phyloP scores from a whole-genome alignment of 257 asterid species.

The Solanum phureja region DNA sequence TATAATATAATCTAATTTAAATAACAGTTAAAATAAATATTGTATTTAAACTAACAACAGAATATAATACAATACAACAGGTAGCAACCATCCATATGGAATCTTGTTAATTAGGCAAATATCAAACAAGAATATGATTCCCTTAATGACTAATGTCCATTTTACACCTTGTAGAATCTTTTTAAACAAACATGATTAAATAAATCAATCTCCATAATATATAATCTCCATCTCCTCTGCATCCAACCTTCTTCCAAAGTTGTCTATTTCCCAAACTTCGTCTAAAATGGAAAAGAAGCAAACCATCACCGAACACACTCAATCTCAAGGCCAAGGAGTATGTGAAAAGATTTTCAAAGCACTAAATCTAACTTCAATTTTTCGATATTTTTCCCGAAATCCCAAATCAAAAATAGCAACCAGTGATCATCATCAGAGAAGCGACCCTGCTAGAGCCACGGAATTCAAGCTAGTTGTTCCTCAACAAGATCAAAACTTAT shows the following conservation, averaged over 20 bases:
- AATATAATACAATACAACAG: not conserved
- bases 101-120: not conserved
- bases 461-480: not conserved
- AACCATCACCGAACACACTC: not conserved
- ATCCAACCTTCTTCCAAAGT: not conserved
- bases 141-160: not conserved
- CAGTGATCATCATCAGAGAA: not conserved
- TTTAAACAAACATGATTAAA: not conserved
- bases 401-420: not conserved
- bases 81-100: not conserved
- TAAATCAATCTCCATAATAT: not conserved
- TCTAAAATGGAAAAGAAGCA: not conserved
- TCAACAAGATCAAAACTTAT: not conserved
- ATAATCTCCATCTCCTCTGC: not conserved
- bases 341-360: not conserved
- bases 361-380: not conserved
- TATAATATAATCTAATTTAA: not conserved
- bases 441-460: not conserved
- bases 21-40: accelerated
- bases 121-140: not conserved
- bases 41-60: not conserved
- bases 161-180: not conserved
- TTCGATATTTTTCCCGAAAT: not conserved
- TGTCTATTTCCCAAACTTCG: no score
- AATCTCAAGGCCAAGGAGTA: not conserved